Evolutionary conservation across 345 rosid genomes (phyloP), one percentile per base, ranked within the genome.

Genomic region (Salix udensis): DNA sequence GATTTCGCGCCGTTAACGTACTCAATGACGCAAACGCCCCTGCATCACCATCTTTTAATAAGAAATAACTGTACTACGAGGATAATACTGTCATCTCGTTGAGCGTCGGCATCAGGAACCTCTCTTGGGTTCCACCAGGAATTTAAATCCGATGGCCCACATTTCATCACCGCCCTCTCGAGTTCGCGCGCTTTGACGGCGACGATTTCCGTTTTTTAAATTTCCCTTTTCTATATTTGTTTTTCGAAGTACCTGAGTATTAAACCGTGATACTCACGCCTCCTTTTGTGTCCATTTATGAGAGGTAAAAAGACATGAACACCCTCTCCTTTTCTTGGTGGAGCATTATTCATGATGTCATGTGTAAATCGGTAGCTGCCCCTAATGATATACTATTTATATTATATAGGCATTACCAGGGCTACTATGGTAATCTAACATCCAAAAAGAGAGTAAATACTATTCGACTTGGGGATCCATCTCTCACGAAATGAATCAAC

Each of bases 171-270:
- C 72, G 65, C 79, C 74, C 74, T 52, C 74, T 65, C 65, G 31
- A 72, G 72, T 83, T 87, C 81, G 84, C 79, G 81, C 85, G 72
- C 78, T 81, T 81, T 37, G 81, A 82, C 87, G 82, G 87, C 75
- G 87, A 76, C 55, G 80, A 61, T 72, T 75, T 53, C 65, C 8
- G 52, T 23, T 19, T 37, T 68, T 62, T 16, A 31, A 4, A 7
- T 28, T 37, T 70, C 4, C 4, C 3, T 31, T n/a, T 19, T 4
- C 6, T 28, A 19, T n/a, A 34, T 36, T 76, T 68, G 24, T 37
- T 28, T 8, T 55, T 19, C 5, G 19, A 10, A 30, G 42, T 9
- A 14, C 40, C 21, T 1, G 13, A 65, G 52, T 48, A 36, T 65
- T 52, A 66, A 52, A n/a, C 71, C 75, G 75, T 71, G 70, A 46